Percentiles rank a stretch among this genome's conserved stretches.
Evolutionary conservation across 371 early-diverging fungal species (phyloP).

Genomic region (Rhizopus microsporus): DNA sequence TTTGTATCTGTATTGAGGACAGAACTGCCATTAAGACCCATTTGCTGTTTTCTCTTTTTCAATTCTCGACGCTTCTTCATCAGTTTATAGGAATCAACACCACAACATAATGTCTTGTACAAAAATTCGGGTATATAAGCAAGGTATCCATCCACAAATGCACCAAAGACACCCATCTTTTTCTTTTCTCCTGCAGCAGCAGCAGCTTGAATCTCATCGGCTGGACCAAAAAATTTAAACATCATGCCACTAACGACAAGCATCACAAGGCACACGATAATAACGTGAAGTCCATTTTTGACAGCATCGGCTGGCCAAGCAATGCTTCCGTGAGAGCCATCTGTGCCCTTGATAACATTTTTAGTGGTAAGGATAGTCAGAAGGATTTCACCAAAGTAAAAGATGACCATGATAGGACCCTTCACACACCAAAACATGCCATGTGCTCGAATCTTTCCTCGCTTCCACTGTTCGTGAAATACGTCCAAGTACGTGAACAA

Average conservation of each 20-base stretch:
- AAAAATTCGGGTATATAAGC: slow-evolving; percentile 48
- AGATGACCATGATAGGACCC: slow-evolving; percentile 52
- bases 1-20: neutral
- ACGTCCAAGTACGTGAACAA: slow-evolving; percentile 49
- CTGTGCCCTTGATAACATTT: slow-evolving; percentile 43
- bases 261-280: slow-evolving; percentile 45
- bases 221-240: slow-evolving; percentile 37
- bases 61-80: slow-evolving; percentile 39
- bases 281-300: slow-evolving; percentile 45
- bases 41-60: slow-evolving; percentile 15
- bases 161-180: slow-evolving; percentile 26
- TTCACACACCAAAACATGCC: slow-evolving; percentile 60
- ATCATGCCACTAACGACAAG: slow-evolving; percentile 38
- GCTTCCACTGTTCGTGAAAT: slow-evolving; percentile 39
- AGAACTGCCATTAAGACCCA: neutral
- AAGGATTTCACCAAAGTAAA: slow-evolving; percentile 49
- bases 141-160: slow-evolving; percentile 43
- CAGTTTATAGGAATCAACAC: slow-evolving; percentile 34
- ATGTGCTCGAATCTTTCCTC: slow-evolving; percentile 40
- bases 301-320: slow-evolving; percentile 49
- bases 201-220: slow-evolving; percentile 15
- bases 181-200: neutral
- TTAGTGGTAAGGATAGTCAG: slow-evolving; percentile 29
- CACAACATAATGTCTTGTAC: slow-evolving; percentile 32
- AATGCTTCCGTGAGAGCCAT: slow-evolving; percentile 32